Evolutionary conservation across 208 protist genomes (phyloP).

Genomic region (Leishmania gerbilli): DNA sequence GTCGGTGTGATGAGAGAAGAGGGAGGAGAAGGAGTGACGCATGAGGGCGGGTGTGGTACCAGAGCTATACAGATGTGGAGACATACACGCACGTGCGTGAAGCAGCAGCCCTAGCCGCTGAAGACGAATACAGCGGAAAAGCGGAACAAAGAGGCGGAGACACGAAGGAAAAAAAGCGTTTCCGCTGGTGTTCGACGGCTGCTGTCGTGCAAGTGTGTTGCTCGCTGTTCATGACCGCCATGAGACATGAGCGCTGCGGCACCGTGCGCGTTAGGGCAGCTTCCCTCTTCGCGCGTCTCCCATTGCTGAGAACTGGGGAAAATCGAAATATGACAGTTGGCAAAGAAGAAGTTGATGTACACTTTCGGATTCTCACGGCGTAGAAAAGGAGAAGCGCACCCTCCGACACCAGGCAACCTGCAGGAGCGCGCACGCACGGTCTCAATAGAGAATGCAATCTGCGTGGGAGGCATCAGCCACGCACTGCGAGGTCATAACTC

Average conservation of each 20-base stretch:
- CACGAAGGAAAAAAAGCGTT: not conserved
- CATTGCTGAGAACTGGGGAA: not conserved
- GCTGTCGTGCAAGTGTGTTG: not conserved
- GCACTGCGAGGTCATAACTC: not conserved
- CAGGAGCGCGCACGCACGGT: not conserved
- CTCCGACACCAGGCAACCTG: not conserved
- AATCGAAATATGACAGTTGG: not conserved
- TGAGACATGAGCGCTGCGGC: not conserved
- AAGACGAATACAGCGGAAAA: not conserved
- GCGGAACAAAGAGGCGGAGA: not conserved
- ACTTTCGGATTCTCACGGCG: not conserved
- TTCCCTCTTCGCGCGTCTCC: not conserved
- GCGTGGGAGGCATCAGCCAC: not conserved
- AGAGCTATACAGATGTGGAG: not conserved
- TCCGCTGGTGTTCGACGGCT: not conserved
- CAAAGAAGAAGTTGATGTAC: not conserved
- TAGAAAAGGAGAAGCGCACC: not conserved
- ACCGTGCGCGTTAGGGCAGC: not conserved
- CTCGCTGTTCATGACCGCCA: not conserved
- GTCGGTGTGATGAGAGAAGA: not conserved
- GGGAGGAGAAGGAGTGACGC: not conserved
- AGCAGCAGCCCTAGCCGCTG: not conserved
- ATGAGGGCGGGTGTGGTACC: not conserved
- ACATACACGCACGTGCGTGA: not conserved
- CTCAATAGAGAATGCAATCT: not conserved